phyloP scores from a whole-genome alignment of 306 rosid genomes.

The Castanopsis chinensis region DNA sequence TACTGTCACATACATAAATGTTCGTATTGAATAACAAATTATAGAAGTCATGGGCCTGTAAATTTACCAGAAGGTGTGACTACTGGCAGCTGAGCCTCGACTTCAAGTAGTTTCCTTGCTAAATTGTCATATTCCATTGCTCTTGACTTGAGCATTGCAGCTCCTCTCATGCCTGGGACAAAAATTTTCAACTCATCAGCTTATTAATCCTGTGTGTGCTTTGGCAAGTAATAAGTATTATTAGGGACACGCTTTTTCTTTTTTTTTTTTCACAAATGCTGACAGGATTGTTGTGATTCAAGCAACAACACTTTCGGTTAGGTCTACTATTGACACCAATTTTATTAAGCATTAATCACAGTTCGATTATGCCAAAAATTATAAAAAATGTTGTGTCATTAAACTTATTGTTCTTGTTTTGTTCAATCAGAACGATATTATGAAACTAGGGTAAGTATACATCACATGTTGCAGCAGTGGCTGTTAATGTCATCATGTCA shows the following conservation, averaged over 20 bases:
- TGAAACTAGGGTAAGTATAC: neutral
- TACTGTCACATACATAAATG: neutral
- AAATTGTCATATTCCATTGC: neutral
- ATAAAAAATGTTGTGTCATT: too few relatives aligned
- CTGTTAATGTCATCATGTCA: constrained; percentile 21
- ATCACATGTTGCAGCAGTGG: constrained; percentile 27
- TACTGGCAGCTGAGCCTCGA: constrained; percentile 10
- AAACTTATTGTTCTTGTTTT: too few relatives aligned
- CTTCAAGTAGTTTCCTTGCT: neutral
- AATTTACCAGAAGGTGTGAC: constrained; percentile 26
- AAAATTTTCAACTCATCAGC: neutral
- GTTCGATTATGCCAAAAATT: too few relatives aligned
- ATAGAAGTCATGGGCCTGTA: neutral
- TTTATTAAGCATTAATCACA: too few relatives aligned
- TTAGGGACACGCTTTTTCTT: too few relatives aligned
- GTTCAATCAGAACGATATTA: neutral
- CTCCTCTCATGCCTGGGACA: constrained; percentile 28
- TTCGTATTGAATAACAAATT: neutral
- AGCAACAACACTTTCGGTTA: too few relatives aligned
- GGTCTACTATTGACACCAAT: too few relatives aligned
- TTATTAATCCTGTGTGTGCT: neutral
- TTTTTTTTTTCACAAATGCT: too few relatives aligned
- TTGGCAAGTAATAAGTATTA: neutral
- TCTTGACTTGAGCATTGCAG: constrained; percentile 15
- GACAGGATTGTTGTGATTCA: too few relatives aligned